Base-by-base conservation (phyloP, 2,329 filamentous ascomycete genomes). In the Podosphaera aphanis region DNA sequence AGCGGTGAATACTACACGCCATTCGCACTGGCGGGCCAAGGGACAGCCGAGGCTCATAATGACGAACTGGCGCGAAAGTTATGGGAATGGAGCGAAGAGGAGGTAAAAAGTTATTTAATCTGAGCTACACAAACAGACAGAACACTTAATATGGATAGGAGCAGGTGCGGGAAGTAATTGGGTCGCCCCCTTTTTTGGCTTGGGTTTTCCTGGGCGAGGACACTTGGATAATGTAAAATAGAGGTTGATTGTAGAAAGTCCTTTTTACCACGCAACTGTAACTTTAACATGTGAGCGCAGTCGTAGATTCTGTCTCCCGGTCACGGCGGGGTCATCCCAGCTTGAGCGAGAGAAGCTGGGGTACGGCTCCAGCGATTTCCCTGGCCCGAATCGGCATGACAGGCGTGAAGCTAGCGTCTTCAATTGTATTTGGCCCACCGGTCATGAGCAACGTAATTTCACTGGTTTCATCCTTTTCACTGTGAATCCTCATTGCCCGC, bases 1-100 rank as follows among this genome's bases (percentile, higher is more conserved):
- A 60, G 50, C 37, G 63, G 62, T 3, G 57, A 55, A 15, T 62
- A 60, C 45, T 65, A 64, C 50, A 56, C 54, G 39, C 63, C 62
- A 1, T 50, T 65, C n/a, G 61, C 60, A 0, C 48, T 60, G 2
- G 49, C 55, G 44, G 56, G 55, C 3, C 47, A 49, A 20, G 57
- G 56, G 1, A 52, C 37, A 7, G 46, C 44, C 33, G 16, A 48
- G 21, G 43, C 51, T 16, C 57, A 44, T 31, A 52, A 58, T 44
- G 46, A 52, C 42, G 53, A 59, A 16, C 45, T 63, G 23, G 60
- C 56, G 0, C 42, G 46, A 13, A 56, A 55, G 44, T 48, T 65
- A n/a, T 63, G 60, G 60, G 55, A 56, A 1, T 62, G 58, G 55
- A 63, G 59, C 2, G 55, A 60, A 25, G 53, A 59, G 20, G 53